phyloP scores from a whole-genome alignment of 176 grass and related monocot genomes.

The Aegilops speltoides region DNA sequence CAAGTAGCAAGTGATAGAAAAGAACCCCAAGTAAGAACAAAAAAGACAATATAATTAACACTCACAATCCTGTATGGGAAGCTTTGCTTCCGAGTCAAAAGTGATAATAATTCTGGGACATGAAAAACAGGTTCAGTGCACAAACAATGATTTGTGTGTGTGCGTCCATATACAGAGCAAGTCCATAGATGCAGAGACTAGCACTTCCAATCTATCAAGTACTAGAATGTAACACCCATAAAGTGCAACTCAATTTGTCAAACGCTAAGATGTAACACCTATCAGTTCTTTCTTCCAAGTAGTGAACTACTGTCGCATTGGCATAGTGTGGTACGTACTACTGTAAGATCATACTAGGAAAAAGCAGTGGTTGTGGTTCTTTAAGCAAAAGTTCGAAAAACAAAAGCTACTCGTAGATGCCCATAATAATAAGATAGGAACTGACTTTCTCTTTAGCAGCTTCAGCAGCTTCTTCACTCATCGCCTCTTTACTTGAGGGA shows the following conservation, averaged over 20 bases:
- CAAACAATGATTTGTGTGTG: background rate
- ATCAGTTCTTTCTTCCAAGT: slow-evolving; percentile 18
- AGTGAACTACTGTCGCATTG: background rate
- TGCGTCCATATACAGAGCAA: background rate
- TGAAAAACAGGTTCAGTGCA: slow-evolving; percentile 9
- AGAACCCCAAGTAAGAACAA: slow-evolving; percentile 19
- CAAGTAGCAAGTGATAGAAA: background rate
- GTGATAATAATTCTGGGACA: slow-evolving; percentile 8
- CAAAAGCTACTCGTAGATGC: background rate
- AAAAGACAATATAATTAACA: background rate
- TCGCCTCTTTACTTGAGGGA: slow-evolving; percentile 63
- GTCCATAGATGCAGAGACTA: background rate
- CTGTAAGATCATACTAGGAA: background rate
- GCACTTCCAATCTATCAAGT: background rate
- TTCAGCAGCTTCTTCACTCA: slow-evolving; percentile 88
- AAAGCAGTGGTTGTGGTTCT: background rate
- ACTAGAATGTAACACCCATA: background rate
- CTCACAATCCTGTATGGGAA: background rate
- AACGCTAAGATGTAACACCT: background rate
- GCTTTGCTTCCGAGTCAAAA: background rate
- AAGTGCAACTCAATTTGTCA: background rate
- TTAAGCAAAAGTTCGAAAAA: slow-evolving; percentile 2
- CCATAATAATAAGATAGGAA: slow-evolving; percentile 14
- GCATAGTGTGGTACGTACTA: background rate
- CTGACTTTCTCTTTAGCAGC: slow-evolving; percentile 89